Base-by-base conservation (phyloP, 441 rosid genomes). In the Jatropha podagrica region DNA sequence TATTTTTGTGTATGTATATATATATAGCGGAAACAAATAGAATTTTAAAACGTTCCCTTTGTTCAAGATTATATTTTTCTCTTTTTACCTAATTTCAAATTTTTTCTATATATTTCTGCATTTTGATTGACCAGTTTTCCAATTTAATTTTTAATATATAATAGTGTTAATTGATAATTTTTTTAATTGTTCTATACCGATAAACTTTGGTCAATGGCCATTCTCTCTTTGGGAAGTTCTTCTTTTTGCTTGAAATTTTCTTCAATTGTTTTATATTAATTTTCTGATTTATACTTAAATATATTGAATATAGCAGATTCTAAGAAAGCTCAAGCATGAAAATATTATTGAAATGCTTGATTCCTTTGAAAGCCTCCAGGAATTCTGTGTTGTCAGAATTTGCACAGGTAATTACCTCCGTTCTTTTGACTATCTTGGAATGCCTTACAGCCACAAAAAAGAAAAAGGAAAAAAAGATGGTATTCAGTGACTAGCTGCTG, bases 331-430 rank as follows among this genome's bases (percentile, higher is more conserved):
- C 81, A 92, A 94, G 89, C 99, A 96, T 81, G 92, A 83, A 79
- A 96, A 96, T 79, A 94, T 96, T n/a, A 96, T 96, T 60, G 88
- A 85, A 84, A 96, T 96, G 99, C 93, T 96, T 13, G 99, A 96
- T 84, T 93, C 98, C 20, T 96, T 96, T 74, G 99, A 96, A 78
- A 96, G 89, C 81, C 92, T 90, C 38, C 90, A 92, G 76, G 99
- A 96, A 82, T 96, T 96, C 72, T 96, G 99, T 76, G 99, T 96
- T 44, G 98, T 96, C 99, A 2, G 99, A 96, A 82, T 94, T 96
- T 82, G 99, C 97, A 8, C 99, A 96, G 81, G 99, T 94, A 83
- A 32, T 60, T 27, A 8, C 56, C 74, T 59, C 69, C 74, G 0
- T 23, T 74, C 61, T 78, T 65, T 79, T 26, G 40, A 46, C 26